These are phyloP conservation scores for Plasmopara muralis DNA, from an alignment of 352 stramenopile species.

Conservation along the genomic window DNA sequence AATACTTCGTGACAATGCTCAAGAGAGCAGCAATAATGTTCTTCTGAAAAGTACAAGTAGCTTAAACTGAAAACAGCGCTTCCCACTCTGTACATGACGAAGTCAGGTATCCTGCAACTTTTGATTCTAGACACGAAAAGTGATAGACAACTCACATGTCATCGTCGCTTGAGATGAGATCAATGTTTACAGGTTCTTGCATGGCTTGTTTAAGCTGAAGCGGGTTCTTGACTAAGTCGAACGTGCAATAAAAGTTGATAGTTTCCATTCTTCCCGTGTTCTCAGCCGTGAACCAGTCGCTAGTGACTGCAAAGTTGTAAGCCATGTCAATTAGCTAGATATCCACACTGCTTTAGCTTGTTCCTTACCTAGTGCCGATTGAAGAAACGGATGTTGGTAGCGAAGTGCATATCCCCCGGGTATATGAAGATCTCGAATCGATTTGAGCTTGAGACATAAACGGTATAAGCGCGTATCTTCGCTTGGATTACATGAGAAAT, in stretches of 20 bases:
- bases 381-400: constrained; percentile 36
- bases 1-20: constrained; percentile 32
- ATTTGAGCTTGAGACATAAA: constrained; percentile 36
- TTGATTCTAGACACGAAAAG: not conserved
- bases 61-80: constrained; percentile 62
- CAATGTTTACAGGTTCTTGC: constrained; percentile 36
- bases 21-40: constrained; percentile 37
- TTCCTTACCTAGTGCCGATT: constrained; percentile 27
- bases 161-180: constrained; percentile 24
- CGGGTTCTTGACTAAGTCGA: constrained; percentile 34
- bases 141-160: constrained; percentile 11
- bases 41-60: constrained; percentile 62
- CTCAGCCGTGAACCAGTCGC: constrained; percentile 26
- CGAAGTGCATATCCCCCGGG: constrained; percentile 25
- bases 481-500: constrained; percentile 8
- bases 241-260: constrained; percentile 35
- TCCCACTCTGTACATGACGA: constrained; percentile 20
- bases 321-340: not conserved
- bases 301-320: constrained; percentile 27
- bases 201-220: constrained; percentile 39
- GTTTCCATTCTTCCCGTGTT: constrained; percentile 32
- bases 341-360: not conserved
- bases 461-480: constrained; percentile 20
- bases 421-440: constrained; percentile 23
- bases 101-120: not conserved